These are phyloP conservation scores for Globisporangium spinosum DNA, from an alignment of 352 stramenopile genomes.

Conservation along the genomic window DNA sequence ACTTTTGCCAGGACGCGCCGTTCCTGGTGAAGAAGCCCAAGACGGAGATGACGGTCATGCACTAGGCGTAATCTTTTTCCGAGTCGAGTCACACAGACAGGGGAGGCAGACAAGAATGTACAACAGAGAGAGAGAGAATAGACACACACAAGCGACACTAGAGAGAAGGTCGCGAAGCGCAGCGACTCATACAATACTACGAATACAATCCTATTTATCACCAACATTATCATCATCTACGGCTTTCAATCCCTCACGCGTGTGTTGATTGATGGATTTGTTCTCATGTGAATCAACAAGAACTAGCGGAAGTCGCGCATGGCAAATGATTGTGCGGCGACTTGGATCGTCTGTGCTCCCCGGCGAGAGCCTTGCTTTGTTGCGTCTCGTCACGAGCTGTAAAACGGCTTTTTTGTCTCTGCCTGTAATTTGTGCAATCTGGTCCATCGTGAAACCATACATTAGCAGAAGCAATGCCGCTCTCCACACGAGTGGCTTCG, in stretches of 20 bases:
- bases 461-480: no score
- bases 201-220: constrained; percentile 13
- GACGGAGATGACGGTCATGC: neutral
- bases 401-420: no score
- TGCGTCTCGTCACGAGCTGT: no score
- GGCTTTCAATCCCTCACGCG: neutral
- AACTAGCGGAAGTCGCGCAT: neutral
- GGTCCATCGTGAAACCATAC: no score
- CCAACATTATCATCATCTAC: neutral
- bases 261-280: neutral
- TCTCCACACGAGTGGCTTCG: no score
- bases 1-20: constrained; percentile 3
- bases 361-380: no score
- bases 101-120: neutral
- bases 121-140: neutral
- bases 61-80: neutral
- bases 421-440: no score
- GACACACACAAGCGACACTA: constrained; percentile 2
- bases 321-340: no score
- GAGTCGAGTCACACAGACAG: neutral
- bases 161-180: constrained; percentile 1
- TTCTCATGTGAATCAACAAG: neutral
- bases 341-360: no score
- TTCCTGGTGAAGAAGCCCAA: constrained; percentile 4
- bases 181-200: constrained; percentile 13